Conservation (phyloP, 306 rosid species). For the Vachellia collinsii region DNA sequence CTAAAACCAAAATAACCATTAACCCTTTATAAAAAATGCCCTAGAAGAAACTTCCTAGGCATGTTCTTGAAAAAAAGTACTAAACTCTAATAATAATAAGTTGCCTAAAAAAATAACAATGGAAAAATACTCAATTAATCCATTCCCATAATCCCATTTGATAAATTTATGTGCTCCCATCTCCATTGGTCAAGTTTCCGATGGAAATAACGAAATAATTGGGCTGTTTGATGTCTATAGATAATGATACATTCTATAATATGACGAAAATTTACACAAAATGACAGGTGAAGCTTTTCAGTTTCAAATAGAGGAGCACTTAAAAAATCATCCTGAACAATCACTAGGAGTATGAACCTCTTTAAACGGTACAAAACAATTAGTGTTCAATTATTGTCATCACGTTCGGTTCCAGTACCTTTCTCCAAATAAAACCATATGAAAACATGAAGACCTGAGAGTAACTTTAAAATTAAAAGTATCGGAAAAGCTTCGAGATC, state of each 20-base stretch:
- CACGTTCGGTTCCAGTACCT: background rate
- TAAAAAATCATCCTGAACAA: background rate
- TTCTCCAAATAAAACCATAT: background rate
- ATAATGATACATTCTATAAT: slow-evolving; percentile 8
- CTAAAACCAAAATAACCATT: too few relatives aligned
- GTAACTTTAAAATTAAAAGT: background rate
- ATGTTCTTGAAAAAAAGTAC: too few relatives aligned
- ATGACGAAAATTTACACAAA: background rate
- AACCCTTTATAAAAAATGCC: too few relatives aligned
- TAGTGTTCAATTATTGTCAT: background rate
- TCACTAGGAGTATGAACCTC: background rate
- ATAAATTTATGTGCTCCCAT: background rate
- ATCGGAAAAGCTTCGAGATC: background rate
- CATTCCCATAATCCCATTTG: background rate
- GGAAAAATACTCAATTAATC: background rate
- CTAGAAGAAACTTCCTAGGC: too few relatives aligned
- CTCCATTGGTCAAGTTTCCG: slow-evolving; percentile 17
- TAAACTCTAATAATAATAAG: background rate
- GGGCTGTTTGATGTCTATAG: background rate
- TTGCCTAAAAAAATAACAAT: background rate
- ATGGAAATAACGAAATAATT: slow-evolving; percentile 15
- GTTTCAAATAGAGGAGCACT: background rate
- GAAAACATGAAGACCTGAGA: background rate
- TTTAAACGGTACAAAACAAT: background rate
- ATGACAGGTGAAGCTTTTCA: background rate